Evolutionary conservation across 2,329 filamentous ascomycete species (phyloP), one percentile per base, ranked within the genome.

Genomic region (Colletotrichum phormii): DNA sequence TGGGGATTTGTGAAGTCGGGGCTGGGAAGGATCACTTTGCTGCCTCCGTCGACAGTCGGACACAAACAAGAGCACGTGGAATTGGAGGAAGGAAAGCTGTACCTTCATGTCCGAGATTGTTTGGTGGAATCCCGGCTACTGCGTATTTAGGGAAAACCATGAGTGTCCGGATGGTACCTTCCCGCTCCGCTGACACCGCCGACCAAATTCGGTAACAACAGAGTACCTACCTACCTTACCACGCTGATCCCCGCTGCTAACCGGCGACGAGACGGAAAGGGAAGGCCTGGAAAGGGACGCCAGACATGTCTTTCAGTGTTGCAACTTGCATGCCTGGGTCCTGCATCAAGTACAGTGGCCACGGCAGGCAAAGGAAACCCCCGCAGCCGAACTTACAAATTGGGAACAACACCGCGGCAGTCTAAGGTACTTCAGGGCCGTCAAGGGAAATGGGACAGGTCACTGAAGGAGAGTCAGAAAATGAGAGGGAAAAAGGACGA

Each of bases 221-320:
- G 33, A 66, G 59, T 42, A 11, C 42, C n/a, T n/a, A n/a, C 65
- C 4, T 26, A 4, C 26, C 26, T 29, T 29, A 29, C 26, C 26
- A 55, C 53, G 65, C 53, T 55, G 54, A 64, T 64, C 42, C 42
- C 66, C 70, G 70, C 53, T 69, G 66, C 60, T 70, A 49, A n/a
- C 70, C 70, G 70, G 5, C 65, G 26, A 42, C 31, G 8, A 55
- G 22, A 70, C 70, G 22, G 54, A 72, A 54, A 24, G 51, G 70
- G 70, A 55, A 69, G 70, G 65, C 53, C 42, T 35, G 11, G 22
- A 24, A 54, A 42, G 33, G 42, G 37, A 29, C 18, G 57, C 24
- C 59, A 64, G 65, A 29, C 53, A 65, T 46, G 46, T 29, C 26
- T 51, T 15, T 57, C 37, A 42, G 42, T 49, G 42, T 49, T 49